Conservation (phyloP, 768 basidiomycete genomes). For the Pleurotus platypus region DNA sequence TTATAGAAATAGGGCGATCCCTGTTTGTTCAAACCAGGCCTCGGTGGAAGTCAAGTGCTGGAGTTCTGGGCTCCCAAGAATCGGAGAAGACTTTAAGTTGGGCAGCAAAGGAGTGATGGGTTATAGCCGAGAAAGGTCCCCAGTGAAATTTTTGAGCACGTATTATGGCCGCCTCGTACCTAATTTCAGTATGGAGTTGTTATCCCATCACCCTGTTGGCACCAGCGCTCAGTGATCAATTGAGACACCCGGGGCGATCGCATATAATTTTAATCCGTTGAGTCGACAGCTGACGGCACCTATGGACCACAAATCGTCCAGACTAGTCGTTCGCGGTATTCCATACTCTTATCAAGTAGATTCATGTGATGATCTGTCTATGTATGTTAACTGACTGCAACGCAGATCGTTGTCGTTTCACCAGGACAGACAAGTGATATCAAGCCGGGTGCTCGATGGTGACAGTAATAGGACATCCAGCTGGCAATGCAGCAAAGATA, state of each 20-base stretch:
- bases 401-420: neutral
- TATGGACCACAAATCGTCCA: conserved; percentile 1
- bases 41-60: neutral
- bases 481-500: neutral
- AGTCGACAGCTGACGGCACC: neutral
- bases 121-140: conserved; percentile 7
- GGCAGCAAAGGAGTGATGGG: neutral
- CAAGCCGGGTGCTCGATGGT: neutral
- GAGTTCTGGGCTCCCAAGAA: neutral
- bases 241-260: conserved; percentile 4
- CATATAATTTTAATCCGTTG: neutral
- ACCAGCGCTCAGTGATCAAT: neutral
- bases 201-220: neutral
- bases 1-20: conserved; percentile 2
- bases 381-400: neutral
- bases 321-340: no score
- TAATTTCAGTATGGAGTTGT: conserved; percentile 1
- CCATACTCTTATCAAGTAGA: no score
- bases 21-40: conserved; percentile 1
- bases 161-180: conserved; percentile 2
- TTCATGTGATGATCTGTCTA: neutral
- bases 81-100: conserved; percentile 9
- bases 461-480: neutral
- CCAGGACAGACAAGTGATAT: neutral
- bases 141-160: neutral